phyloP scores from a whole-genome alignment of 2,329 filamentous ascomycete genomes.

The Chaetomium sp. region DNA sequence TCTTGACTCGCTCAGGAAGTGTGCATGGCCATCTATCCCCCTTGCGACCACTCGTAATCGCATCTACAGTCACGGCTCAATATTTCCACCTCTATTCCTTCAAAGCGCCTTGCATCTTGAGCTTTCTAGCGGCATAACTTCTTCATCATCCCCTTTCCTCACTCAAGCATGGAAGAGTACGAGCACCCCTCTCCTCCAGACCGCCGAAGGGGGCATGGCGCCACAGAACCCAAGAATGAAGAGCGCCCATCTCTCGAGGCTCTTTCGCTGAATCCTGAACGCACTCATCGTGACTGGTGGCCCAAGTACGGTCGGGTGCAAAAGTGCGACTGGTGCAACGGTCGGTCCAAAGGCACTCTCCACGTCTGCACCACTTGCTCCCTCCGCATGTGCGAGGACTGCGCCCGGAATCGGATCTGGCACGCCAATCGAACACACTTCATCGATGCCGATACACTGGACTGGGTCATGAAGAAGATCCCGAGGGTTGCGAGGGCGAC shows the following conservation, averaged over 20 bases:
- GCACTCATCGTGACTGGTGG: constrained; percentile 14
- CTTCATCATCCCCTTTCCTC: no score
- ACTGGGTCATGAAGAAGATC: constrained; percentile 12
- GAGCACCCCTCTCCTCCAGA: background rate
- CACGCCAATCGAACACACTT: constrained; percentile 9
- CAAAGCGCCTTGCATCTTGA: no score
- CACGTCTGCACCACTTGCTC: constrained; percentile 13
- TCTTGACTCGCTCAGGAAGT: no score
- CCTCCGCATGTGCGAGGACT: constrained; percentile 16
- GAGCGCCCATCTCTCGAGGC: background rate
- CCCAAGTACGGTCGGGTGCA: constrained; percentile 14
- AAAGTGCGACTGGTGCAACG: constrained; percentile 22
- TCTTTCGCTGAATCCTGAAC: background rate
- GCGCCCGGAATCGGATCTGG: constrained; percentile 9
- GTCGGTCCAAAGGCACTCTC: constrained; percentile 12
- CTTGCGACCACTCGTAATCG: no score
- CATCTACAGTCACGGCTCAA: no score
- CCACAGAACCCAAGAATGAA: background rate
- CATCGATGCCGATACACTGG: constrained; percentile 12
- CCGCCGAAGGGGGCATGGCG: background rate
- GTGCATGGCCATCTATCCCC: no score
- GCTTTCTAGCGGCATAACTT: no score
- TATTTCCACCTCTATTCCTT: no score
- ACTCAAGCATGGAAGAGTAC: background rate
- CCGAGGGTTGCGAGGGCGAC: background rate